Conservation (phyloP, 805 yeast species). For the Candida sphagnicola region DNA sequence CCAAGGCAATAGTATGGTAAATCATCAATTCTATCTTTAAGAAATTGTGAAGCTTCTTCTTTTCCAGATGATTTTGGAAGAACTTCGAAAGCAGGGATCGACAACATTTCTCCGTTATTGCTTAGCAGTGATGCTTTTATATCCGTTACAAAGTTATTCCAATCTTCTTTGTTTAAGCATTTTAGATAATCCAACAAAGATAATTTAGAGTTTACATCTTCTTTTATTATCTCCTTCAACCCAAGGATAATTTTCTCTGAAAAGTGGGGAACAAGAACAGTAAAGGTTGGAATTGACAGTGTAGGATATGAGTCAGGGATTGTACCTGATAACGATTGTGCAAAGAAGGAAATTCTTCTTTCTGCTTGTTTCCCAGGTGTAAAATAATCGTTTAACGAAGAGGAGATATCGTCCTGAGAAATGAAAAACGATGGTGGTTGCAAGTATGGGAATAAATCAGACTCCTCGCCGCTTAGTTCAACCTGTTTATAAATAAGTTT, state of each 20-base stretch:
- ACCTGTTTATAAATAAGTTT: constrained; percentile 23
- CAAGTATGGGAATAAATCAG: constrained; percentile 20
- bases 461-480: constrained; percentile 14
- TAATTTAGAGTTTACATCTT: constrained; percentile 40
- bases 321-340: constrained; percentile 47
- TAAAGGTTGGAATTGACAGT: constrained; percentile 46
- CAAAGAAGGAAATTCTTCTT: constrained; percentile 50
- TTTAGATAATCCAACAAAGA: constrained; percentile 78
- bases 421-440: constrained; percentile 45
- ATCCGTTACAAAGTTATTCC: constrained; percentile 78
- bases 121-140: constrained; percentile 39
- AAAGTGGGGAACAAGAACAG: constrained; percentile 51
- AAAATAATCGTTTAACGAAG: constrained; percentile 35
- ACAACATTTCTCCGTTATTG: neutral
- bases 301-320: constrained; percentile 47
- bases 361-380: constrained; percentile 47
- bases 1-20: constrained; percentile 72
- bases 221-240: constrained; percentile 44
- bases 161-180: constrained; percentile 65
- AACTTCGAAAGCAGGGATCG: neutral
- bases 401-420: constrained; percentile 43
- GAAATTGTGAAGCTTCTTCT: constrained; percentile 12
- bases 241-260: constrained; percentile 45
- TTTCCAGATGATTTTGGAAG: constrained; percentile 8
- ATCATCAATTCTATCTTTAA: constrained; percentile 48